phyloP scores from a whole-genome alignment of 2,329 filamentous ascomycete species.

The Ophiostoma sp. region DNA sequence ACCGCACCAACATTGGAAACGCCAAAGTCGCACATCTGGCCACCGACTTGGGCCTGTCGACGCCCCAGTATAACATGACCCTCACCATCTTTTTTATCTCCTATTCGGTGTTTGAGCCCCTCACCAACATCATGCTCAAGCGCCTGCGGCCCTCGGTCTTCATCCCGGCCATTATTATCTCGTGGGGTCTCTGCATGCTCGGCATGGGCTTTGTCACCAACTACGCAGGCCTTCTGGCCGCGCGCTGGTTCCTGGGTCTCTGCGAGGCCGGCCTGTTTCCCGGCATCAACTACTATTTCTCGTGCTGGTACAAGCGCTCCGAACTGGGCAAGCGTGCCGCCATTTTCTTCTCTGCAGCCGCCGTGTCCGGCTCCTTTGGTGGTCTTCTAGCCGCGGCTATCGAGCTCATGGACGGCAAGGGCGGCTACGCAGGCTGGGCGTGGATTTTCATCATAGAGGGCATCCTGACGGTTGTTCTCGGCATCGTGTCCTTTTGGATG shows the following conservation, averaged over 20 bases:
- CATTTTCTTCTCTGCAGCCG: slow-evolving; percentile 75
- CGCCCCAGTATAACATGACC: slow-evolving; percentile 64
- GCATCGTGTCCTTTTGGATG: slow-evolving; percentile 62
- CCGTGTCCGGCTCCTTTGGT: slow-evolving; percentile 68
- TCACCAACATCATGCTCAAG: slow-evolving; percentile 79
- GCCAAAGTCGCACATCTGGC: slow-evolving; percentile 55
- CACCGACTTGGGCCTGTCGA: slow-evolving; percentile 56
- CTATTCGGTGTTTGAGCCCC: slow-evolving; percentile 71
- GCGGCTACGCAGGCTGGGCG: slow-evolving; percentile 49
- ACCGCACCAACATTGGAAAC: slow-evolving; percentile 71
- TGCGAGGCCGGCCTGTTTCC: slow-evolving; percentile 72
- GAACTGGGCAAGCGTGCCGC: slow-evolving; percentile 70
- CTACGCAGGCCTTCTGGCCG: slow-evolving; percentile 60
- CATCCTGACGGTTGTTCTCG: slow-evolving; percentile 60
- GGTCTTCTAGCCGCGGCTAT: slow-evolving; percentile 66
- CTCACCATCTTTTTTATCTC: slow-evolving; percentile 84
- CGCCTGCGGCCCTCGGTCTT: slow-evolving; percentile 69
- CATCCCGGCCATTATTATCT: slow-evolving; percentile 70
- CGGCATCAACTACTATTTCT: slow-evolving; percentile 63
- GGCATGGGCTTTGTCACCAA: slow-evolving; percentile 62
- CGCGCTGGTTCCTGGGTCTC: slow-evolving; percentile 66
- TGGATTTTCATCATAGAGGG: slow-evolving; percentile 66
- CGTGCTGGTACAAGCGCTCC: slow-evolving; percentile 71
- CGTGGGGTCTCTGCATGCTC: slow-evolving; percentile 65
- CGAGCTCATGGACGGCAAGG: slow-evolving; percentile 58